Evolutionary conservation across 2,329 filamentous ascomycete genomes (phyloP).

Genomic region (Dothistroma pini): DNA sequence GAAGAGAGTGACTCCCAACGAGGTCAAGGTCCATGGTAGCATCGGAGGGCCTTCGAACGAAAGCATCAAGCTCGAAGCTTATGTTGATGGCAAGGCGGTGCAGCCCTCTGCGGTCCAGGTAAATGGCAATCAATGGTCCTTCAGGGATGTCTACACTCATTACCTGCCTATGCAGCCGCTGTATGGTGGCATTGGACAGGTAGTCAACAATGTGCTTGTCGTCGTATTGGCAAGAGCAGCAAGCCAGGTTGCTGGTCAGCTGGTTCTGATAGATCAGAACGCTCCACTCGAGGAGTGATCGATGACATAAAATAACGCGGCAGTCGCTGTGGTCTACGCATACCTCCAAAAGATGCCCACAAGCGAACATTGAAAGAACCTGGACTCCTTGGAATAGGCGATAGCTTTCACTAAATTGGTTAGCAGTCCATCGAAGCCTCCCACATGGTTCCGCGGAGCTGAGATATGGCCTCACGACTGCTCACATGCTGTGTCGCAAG

Average conservation of each 20-base stretch:
- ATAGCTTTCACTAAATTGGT: not conserved
- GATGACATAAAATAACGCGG: not conserved
- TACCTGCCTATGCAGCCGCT: conserved; percentile 24
- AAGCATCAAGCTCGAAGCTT: conserved; percentile 6
- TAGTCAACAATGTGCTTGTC: conserved; percentile 26
- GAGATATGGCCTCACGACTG: not conserved
- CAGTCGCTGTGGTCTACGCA: not conserved
- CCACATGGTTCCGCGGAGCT: not conserved
- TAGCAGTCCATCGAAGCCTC: not conserved
- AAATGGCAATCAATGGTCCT: conserved; percentile 10
- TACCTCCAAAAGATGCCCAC: no score
- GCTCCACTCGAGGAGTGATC: conserved; percentile 6
- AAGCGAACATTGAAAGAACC: not conserved
- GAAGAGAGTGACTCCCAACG: not conserved
- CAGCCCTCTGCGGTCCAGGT: conserved; percentile 1
- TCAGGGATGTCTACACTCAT: conserved; percentile 14
- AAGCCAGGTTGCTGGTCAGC: conserved; percentile 10
- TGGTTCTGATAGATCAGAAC: conserved; percentile 18
- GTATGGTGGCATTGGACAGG: conserved; percentile 28
- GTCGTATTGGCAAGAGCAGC: conserved; percentile 16
- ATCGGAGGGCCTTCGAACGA: not conserved
- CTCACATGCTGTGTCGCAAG: not conserved
- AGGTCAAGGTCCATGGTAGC: not conserved
- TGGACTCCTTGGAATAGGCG: not conserved
- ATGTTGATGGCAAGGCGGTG: conserved; percentile 10